Conservation (phyloP, 2,329 filamentous ascomycete genomes). For the Fusarium tupiense region DNA sequence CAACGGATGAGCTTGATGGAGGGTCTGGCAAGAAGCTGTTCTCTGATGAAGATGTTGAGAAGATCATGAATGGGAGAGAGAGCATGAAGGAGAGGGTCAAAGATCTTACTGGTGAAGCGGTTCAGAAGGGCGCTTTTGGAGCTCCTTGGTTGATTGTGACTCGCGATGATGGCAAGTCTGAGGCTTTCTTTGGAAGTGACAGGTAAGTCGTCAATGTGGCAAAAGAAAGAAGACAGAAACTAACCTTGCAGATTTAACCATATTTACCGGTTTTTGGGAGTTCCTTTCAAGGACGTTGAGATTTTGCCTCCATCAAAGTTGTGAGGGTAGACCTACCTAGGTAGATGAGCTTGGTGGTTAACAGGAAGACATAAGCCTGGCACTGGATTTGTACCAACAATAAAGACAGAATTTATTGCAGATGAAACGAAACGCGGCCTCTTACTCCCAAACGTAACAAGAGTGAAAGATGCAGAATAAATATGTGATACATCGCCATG, state of each 20-base stretch:
- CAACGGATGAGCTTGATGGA: slow-evolving; percentile 41
- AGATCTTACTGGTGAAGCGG: slow-evolving; percentile 66
- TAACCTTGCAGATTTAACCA: slow-evolving; percentile 66
- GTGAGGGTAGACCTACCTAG: slow-evolving; percentile 20
- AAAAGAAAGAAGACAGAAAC: neutral
- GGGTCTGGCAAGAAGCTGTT: slow-evolving; percentile 54
- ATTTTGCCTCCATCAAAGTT: slow-evolving; percentile 50
- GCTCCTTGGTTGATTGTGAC: slow-evolving; percentile 79
- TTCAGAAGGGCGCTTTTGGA: slow-evolving; percentile 77
- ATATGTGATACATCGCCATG: neutral
- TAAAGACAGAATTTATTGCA: too few species aligned
- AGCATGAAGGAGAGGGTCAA: slow-evolving; percentile 60
- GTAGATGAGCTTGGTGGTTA: neutral
- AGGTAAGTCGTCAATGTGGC: slow-evolving; percentile 50
- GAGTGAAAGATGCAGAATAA: neutral
- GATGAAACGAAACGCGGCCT: neutral
- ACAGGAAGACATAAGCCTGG: neutral
- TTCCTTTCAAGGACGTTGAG: slow-evolving; percentile 67
- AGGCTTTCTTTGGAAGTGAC: slow-evolving; percentile 83
- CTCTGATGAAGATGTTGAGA: slow-evolving; percentile 59
- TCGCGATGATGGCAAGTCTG: slow-evolving; percentile 64
- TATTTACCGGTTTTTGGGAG: slow-evolving; percentile 72
- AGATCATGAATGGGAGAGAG: slow-evolving; percentile 64
- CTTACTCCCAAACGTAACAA: neutral
- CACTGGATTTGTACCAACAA: neutral